Evolutionary conservation across 2,329 filamentous ascomycete species (phyloP).

Genomic region (Pestalotiopsis sp.): DNA sequence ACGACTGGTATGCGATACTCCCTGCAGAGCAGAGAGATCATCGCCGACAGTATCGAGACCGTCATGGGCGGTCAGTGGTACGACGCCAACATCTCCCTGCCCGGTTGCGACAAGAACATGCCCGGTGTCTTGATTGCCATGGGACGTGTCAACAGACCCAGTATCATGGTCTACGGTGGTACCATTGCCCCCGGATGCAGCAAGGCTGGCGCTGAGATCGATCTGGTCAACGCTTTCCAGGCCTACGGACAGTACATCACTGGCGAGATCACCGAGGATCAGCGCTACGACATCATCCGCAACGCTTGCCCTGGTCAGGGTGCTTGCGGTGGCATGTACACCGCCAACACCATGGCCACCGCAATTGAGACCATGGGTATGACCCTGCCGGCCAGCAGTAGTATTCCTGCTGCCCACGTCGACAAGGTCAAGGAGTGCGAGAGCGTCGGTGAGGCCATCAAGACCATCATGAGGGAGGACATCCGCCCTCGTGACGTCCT

Average conservation of each 20-base stretch:
- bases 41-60: conserved; percentile 93
- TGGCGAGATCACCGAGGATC: conserved; percentile 46
- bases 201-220: conserved; percentile 73
- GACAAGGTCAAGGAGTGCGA: conserved; percentile 76
- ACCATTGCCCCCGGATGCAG: conserved; percentile 92
- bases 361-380: conserved; percentile 55
- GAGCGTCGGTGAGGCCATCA: conserved; percentile 72
- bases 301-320: conserved; percentile 45
- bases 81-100: conserved; percentile 74
- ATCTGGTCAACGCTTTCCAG: conserved; percentile 98
- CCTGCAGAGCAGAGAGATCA: conserved; percentile 89
- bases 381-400: conserved; percentile 66
- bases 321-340: conserved; percentile 58
- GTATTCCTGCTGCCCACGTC: conserved; percentile 74
- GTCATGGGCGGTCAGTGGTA: conserved; percentile 91
- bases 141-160: conserved; percentile 57
- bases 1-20: conserved; percentile 97
- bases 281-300: conserved; percentile 48
- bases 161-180: conserved; percentile 97
- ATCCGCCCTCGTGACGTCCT: conserved; percentile 56
- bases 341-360: conserved; percentile 56
- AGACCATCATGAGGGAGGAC: conserved; percentile 73
- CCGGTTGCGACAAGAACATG: conserved; percentile 56
- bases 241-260: conserved; percentile 73
- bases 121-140: conserved; percentile 54